Evolutionary conservation across 202 grass and related monocot species (phyloP).

Genomic region (Brachypodium distachyon): DNA sequence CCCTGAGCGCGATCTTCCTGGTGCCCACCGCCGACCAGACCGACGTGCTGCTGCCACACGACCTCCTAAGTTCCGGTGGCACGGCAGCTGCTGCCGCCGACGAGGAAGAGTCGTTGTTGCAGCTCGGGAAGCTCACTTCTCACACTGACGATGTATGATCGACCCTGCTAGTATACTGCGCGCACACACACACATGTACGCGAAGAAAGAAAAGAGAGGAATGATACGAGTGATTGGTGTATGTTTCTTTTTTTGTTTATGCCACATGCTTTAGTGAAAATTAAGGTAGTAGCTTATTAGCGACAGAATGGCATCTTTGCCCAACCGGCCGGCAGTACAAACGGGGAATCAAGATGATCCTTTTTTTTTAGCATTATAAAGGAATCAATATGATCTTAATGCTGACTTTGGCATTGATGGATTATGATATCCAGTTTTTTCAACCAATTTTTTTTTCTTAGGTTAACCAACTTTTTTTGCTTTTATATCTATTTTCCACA

Average conservation of each 20-base stretch:
- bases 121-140: conserved; percentile 44
- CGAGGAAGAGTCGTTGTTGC: conserved; percentile 49
- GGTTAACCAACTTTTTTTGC: too few species aligned
- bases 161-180: background rate
- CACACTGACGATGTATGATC: conserved; percentile 24
- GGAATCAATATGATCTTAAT: too few species aligned
- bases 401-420: too few species aligned
- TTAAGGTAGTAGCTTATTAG: background rate
- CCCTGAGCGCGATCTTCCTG: conserved; percentile 44
- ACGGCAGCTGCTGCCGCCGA: background rate
- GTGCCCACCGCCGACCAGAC: conserved; percentile 43
- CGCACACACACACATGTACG: background rate
- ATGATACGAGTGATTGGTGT: background rate
- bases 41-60: conserved; percentile 50
- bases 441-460: too few species aligned
- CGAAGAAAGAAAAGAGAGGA: background rate
- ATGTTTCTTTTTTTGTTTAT: background rate
- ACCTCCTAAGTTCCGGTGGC: conserved; percentile 28
- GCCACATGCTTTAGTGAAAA: background rate
- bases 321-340: background rate
- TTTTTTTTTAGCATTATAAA: too few species aligned
- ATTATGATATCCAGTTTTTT: too few species aligned
- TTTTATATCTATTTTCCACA: too few species aligned
- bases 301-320: conserved; percentile 8
- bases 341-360: background rate